Percentiles rank a stretch among this genome's conserved stretches.
These are phyloP conservation scores for Tillandsia fasciculata DNA, from an alignment of 176 grass and related monocot genomes.

Conservation along the genomic window DNA sequence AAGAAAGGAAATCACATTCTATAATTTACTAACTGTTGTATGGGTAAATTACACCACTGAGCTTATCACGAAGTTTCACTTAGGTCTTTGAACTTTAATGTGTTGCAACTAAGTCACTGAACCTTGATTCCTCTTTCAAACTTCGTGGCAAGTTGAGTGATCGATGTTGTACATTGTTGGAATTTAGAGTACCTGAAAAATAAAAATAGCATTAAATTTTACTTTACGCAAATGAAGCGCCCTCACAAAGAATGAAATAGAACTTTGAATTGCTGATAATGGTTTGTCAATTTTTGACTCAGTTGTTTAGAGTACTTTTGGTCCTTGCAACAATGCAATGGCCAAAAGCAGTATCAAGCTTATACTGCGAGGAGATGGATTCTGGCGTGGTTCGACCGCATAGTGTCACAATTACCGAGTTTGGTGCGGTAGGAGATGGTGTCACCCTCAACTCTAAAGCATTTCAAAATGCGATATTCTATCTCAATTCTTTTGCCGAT, in stretches of 20 bases:
- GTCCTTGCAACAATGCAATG: conserved; percentile 34
- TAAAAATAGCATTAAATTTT: neutral
- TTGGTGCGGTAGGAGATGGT: conserved; percentile 88
- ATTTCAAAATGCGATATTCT: conserved; percentile 97
- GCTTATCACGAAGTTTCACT: neutral
- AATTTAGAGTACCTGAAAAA: too few relatives aligned
- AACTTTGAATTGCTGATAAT: conserved; percentile 10
- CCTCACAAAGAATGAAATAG: neutral
- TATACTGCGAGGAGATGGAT: conserved; percentile 74
- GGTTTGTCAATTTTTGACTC: conserved; percentile 18
- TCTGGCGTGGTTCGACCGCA: conserved; percentile 63
- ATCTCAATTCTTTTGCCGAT: conserved; percentile 94
- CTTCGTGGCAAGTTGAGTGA: neutral
- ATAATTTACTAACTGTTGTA: neutral
- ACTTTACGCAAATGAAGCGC: neutral
- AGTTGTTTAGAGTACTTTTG: conserved; percentile 42
- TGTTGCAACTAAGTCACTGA: neutral
- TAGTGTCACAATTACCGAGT: conserved; percentile 89
- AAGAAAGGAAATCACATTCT: neutral
- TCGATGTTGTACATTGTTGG: neutral
- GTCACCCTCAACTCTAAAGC: conserved; percentile 86
- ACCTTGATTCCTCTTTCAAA: neutral
- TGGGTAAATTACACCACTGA: neutral
- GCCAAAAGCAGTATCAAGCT: conserved; percentile 26
- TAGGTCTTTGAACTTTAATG: neutral